These are phyloP conservation scores for Gloeophyllum trabeum DNA, from an alignment of 768 basidiomycete genomes.

Conservation along the genomic window DNA sequence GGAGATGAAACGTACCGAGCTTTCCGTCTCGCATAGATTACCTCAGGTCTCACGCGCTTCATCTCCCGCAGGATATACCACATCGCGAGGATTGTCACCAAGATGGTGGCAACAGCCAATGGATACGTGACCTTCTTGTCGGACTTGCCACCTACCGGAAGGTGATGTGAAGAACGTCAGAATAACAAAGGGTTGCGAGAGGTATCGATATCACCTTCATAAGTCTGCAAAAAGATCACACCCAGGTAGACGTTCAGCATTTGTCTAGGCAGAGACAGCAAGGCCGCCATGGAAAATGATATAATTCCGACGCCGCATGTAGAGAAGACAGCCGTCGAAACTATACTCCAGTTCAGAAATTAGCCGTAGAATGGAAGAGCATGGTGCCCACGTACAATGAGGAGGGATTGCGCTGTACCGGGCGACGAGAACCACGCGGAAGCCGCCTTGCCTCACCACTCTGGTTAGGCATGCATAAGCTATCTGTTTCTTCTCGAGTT, in stretches of 20 bases:
- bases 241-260: constrained; percentile 89
- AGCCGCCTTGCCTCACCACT: constrained; percentile 79
- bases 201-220: constrained; percentile 32
- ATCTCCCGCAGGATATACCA: constrained; percentile 28
- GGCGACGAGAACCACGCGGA: constrained; percentile 70
- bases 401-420: constrained; percentile 79
- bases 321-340: constrained; percentile 81
- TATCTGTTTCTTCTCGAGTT: constrained; percentile 34
- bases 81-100: constrained; percentile 25
- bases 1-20: constrained; percentile 7
- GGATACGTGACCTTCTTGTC: neutral
- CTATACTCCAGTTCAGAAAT: constrained; percentile 22
- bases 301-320: constrained; percentile 82
- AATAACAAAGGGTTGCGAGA: neutral
- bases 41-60: constrained; percentile 11
- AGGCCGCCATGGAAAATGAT: constrained; percentile 67
- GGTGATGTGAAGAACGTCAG: neutral
- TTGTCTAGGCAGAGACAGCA: constrained; percentile 83
- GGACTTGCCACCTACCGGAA: neutral
- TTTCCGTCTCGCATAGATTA: constrained; percentile 13
- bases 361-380: neutral
- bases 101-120: constrained; percentile 23
- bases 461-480: constrained; percentile 36
- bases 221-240: constrained; percentile 53
- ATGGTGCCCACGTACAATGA: constrained; percentile 45